A percentile compares a stretch with the other conserved stretches of the same genome.
Conservation (phyloP, 2,329 filamentous ascomycete genomes). For the Xylariomycetidae sp. region DNA sequence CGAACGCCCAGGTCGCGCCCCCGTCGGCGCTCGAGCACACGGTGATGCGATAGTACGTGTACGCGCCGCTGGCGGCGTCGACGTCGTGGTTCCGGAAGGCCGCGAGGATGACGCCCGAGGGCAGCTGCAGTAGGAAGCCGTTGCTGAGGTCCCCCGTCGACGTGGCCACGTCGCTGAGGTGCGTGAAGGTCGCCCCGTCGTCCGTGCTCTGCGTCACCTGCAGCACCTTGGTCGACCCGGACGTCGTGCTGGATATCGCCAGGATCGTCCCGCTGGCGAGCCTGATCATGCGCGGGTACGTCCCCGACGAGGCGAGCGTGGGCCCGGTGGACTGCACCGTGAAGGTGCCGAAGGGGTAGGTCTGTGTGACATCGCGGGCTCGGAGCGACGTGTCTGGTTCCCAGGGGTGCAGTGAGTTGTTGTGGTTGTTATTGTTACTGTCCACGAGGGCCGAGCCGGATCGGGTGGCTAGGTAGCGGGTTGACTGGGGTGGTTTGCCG, state of each 20-base stretch:
- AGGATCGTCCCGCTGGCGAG: constrained; percentile 35
- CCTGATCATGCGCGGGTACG: constrained; percentile 34
- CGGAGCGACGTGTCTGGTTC: too few species aligned
- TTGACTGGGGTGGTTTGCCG: too few species aligned
- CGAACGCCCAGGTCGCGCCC: constrained; percentile 33
- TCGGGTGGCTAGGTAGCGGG: too few species aligned
- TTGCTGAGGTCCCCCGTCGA: constrained; percentile 28
- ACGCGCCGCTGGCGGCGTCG: constrained; percentile 12
- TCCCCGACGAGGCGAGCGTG: constrained; percentile 22
- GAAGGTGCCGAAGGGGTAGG: too few species aligned
- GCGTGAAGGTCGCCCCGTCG: constrained; percentile 28
- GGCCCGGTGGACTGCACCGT: too few species aligned
- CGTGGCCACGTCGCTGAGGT: constrained; percentile 25
- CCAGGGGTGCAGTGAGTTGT: too few species aligned
- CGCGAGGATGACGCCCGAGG: constrained; percentile 30
- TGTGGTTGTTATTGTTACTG: too few species aligned
- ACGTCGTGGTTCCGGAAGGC: constrained; percentile 34
- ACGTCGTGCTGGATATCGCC: constrained; percentile 29
- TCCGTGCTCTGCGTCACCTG: constrained; percentile 32
- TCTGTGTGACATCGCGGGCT: too few species aligned
- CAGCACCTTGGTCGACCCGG: constrained; percentile 21
- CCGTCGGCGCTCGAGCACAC: constrained; percentile 36
- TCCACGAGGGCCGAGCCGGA: too few species aligned
- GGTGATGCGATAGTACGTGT: constrained; percentile 36
- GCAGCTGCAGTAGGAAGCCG: constrained; percentile 28